These are phyloP conservation scores for Leptomonas pyrrhocoris DNA, from an alignment of 208 protist genomes.

Conservation along the genomic window DNA sequence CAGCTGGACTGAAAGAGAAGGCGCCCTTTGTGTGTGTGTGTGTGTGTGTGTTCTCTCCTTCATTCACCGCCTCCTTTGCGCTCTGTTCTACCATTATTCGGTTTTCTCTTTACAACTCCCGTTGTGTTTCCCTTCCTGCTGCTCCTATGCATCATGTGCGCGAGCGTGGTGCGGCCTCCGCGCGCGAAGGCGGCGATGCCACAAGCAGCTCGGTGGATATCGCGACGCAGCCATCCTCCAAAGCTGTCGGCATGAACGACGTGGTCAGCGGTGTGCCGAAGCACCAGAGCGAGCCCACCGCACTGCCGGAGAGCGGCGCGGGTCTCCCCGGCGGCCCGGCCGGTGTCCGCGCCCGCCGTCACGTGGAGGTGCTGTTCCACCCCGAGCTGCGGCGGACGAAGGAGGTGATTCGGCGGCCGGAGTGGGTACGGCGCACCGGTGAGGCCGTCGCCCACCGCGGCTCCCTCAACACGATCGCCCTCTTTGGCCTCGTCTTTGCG, in stretches of 20 bases:
- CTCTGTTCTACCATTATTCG: constrained; percentile 2
- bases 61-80: neutral
- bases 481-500: constrained; percentile 82
- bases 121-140: neutral
- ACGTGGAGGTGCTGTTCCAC: constrained; percentile 64
- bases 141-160: constrained; percentile 25
- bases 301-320: constrained; percentile 8
- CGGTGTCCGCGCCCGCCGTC: constrained; percentile 12
- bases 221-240: neutral
- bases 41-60: neutral
- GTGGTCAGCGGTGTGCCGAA: neutral
- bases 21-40: constrained; percentile 13
- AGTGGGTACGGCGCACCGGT: constrained; percentile 72
- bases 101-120: neutral
- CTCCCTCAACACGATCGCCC: constrained; percentile 58
- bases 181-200: neutral
- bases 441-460: constrained; percentile 78
- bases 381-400: constrained; percentile 73
- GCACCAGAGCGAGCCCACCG: constrained; percentile 1
- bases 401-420: constrained; percentile 74
- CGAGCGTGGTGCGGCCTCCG: constrained; percentile 13
- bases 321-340: neutral
- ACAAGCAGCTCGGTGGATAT: neutral
- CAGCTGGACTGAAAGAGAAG: too few species aligned
- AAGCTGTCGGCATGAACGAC: neutral